Conservation (phyloP, 768 basidiomycete genomes). For the Baorangia bicolor region DNA sequence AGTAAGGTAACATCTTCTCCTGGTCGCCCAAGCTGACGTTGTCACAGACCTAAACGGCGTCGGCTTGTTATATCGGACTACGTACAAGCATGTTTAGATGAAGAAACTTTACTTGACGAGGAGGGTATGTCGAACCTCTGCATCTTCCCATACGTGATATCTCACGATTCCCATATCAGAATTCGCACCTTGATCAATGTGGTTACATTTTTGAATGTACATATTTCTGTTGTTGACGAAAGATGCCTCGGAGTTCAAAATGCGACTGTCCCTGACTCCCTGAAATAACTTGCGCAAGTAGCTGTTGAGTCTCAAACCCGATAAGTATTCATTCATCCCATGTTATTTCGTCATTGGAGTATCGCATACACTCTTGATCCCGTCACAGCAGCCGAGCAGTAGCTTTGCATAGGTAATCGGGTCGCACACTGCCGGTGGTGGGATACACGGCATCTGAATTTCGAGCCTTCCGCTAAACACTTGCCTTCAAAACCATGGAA, state of each 20-base stretch:
- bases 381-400: neutral
- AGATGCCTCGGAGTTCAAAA: neutral
- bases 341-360: neutral
- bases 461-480: neutral
- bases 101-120: slow-evolving; percentile 80
- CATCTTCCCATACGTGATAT: neutral
- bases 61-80: slow-evolving; percentile 78
- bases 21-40: slow-evolving; percentile 9
- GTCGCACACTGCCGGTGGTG: neutral
- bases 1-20: slow-evolving; percentile 44
- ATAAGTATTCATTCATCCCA: neutral
- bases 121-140: slow-evolving; percentile 46
- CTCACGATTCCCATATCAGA: slow-evolving; percentile 17
- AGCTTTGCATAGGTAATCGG: neutral
- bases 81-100: slow-evolving; percentile 77
- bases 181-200: slow-evolving; percentile 22
- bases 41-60: slow-evolving; percentile 70
- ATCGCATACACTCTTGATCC: neutral
- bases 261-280: neutral
- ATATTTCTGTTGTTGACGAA: neutral
- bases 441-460: neutral
- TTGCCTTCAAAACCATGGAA: neutral
- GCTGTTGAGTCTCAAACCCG: neutral
- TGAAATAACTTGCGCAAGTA: neutral
- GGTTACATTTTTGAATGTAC: neutral